These are phyloP conservation scores for Botrytis hyacinthi DNA, from an alignment of 2,329 filamentous ascomycete genomes.

Conservation along the genomic window DNA sequence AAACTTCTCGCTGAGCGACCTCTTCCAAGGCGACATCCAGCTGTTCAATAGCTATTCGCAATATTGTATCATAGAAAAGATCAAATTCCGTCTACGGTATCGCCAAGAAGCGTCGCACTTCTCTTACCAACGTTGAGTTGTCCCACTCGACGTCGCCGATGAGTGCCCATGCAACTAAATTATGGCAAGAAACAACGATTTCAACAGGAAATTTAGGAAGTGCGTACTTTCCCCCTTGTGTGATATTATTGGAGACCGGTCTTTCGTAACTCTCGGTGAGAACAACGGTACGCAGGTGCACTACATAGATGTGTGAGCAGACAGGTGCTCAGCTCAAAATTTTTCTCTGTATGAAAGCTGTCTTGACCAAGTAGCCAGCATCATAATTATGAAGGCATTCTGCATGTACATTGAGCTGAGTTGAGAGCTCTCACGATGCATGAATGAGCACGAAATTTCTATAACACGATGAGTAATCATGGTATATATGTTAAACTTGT, in stretches of 20 bases:
- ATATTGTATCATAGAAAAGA: not conserved
- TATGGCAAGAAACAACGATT: not conserved
- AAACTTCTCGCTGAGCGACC: not conserved
- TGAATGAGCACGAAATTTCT: too few species aligned
- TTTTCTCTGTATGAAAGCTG: too few species aligned
- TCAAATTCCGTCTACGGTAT: not conserved
- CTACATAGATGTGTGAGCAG: too few species aligned
- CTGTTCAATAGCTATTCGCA: not conserved
- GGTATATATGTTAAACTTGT: too few species aligned
- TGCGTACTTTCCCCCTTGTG: not conserved
- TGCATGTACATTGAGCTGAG: too few species aligned
- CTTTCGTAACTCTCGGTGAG: too few species aligned
- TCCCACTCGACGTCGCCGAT: not conserved
- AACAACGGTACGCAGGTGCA: too few species aligned
- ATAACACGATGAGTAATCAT: too few species aligned
- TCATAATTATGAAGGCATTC: too few species aligned
- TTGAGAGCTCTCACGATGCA: too few species aligned
- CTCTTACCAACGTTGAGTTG: not conserved
- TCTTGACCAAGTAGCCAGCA: too few species aligned
- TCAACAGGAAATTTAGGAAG: not conserved
- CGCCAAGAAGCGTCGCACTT: not conserved
- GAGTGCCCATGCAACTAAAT: not conserved
- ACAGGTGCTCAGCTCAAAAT: too few species aligned
- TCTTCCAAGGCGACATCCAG: not conserved
- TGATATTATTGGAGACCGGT: not conserved